Evolutionary conservation across 1,139 yeast genomes (phyloP).

Genomic region (Pichia sp.): DNA sequence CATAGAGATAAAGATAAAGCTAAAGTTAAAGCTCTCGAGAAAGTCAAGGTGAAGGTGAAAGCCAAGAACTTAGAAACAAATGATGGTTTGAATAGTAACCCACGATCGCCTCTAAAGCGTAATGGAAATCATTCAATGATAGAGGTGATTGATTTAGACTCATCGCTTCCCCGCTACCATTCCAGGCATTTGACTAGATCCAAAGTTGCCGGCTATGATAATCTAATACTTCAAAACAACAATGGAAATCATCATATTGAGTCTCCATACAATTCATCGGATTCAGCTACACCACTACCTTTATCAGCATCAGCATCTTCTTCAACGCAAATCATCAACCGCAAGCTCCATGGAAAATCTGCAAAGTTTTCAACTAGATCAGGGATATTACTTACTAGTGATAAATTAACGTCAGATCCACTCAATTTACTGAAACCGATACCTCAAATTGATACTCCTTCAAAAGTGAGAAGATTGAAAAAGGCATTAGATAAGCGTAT

Average conservation of each 20-base stretch:
- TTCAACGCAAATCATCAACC: not conserved
- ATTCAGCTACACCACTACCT: slow-evolving; percentile 2
- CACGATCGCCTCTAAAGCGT: not conserved
- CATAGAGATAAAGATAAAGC: too few species aligned
- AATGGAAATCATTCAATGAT: not conserved
- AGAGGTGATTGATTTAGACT: not conserved
- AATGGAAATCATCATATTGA: not conserved
- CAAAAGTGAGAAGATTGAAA: slow-evolving; percentile 12
- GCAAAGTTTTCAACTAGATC: not conserved
- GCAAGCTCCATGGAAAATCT: not conserved
- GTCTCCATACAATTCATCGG: too few species aligned
- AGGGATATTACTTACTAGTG: not conserved
- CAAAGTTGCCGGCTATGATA: slow-evolving; percentile 10
- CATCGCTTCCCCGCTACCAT: not conserved
- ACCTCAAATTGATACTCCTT: slow-evolving; percentile 7
- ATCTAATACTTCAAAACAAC: slow-evolving; percentile 3
- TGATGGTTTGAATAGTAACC: too few species aligned
- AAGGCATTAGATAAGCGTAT: slow-evolving; percentile 8
- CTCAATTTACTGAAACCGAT: slow-evolving; percentile 6
- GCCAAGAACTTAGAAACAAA: not conserved
- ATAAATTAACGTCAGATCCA: slow-evolving; percentile 5
- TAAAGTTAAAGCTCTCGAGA: too few species aligned
- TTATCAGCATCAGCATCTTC: slow-evolving; percentile 5
- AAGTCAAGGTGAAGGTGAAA: too few species aligned
- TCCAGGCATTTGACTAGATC: slow-evolving; percentile 13